Evolutionary conservation across 441 rosid species (phyloP).

Genomic region (Gossypium lobatum): DNA sequence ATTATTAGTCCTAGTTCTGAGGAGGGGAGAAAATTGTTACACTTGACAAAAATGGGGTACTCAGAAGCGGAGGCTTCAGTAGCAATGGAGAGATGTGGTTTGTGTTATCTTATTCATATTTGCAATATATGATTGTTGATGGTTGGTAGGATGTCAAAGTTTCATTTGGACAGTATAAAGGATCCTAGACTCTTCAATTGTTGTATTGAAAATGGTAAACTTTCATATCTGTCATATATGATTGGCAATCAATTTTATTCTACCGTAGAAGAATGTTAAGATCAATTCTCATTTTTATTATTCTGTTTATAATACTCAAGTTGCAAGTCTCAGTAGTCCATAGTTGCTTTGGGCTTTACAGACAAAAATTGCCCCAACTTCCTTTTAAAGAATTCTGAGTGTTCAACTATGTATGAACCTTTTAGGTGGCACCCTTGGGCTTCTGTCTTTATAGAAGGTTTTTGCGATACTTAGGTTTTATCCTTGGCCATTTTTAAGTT

Average conservation of each 20-base stretch:
- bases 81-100: slow-evolving; percentile 88
- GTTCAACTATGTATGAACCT: background rate
- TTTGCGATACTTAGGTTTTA: slow-evolving; percentile 2
- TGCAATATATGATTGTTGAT: background rate
- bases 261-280: background rate
- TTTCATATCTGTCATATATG: background rate
- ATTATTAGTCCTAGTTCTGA: slow-evolving; percentile 24
- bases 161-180: background rate
- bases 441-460: background rate
- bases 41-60: slow-evolving; percentile 67
- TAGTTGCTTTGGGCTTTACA: background rate
- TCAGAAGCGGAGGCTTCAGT: slow-evolving; percentile 50
- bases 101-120: slow-evolving; percentile 7
- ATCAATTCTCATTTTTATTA: background rate
- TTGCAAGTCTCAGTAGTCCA: background rate
- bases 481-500: background rate
- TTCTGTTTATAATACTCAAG: background rate
- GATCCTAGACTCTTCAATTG: background rate
- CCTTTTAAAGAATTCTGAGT: too few species aligned
- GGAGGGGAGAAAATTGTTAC: slow-evolving; percentile 28
- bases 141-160: background rate
- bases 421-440: background rate
- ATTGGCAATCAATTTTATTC: background rate
- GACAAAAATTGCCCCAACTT: background rate
- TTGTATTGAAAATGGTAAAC: background rate